These are phyloP conservation scores for Cairneyella variabilis DNA, from an alignment of 495 filamentous ascomycete species.

Conservation along the genomic window DNA sequence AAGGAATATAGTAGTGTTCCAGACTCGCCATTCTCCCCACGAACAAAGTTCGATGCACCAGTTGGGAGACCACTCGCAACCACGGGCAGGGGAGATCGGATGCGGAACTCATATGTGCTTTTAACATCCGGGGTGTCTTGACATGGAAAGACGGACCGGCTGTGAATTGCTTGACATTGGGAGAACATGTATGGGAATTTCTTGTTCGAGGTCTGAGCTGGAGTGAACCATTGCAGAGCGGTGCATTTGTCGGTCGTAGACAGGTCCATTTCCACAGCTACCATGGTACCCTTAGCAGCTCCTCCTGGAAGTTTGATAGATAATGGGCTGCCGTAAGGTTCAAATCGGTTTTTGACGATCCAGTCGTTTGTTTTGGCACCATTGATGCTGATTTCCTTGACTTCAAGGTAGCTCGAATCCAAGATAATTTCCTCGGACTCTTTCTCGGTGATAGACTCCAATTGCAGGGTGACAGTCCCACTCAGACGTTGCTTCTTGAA, in stretches of 20 bases:
- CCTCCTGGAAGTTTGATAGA: slow-evolving; percentile 64
- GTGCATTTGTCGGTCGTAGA: slow-evolving; percentile 83
- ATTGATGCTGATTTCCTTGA: slow-evolving; percentile 63
- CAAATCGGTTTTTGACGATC: slow-evolving; percentile 61
- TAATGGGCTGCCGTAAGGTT: slow-evolving; percentile 77
- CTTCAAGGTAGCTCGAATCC: slow-evolving; percentile 77
- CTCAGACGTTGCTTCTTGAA: slow-evolving; percentile 71
- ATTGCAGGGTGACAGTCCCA: slow-evolving; percentile 69
- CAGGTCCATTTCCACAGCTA: slow-evolving; percentile 57
- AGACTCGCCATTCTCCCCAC: slow-evolving; percentile 40
- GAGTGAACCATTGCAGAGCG: slow-evolving; percentile 88
- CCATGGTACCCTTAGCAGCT: slow-evolving; percentile 53
- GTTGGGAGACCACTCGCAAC: slow-evolving; percentile 77
- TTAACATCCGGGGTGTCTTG: slow-evolving; percentile 97
- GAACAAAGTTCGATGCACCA: slow-evolving; percentile 28
- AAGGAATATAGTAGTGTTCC: slow-evolving; percentile 71
- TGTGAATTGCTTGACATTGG: slow-evolving; percentile 96
- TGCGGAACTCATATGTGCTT: slow-evolving; percentile 81
- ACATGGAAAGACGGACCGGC: slow-evolving; percentile 88
- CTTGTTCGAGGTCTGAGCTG: slow-evolving; percentile 86
- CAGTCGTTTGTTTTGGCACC: slow-evolving; percentile 52
- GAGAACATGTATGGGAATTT: slow-evolving; percentile 97
- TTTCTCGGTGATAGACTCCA: slow-evolving; percentile 67
- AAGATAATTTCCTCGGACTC: slow-evolving; percentile 73
- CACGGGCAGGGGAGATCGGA: slow-evolving; percentile 81